phyloP scores from a whole-genome alignment of 257 asterid species.

The Salvia miltiorrhiza region DNA sequence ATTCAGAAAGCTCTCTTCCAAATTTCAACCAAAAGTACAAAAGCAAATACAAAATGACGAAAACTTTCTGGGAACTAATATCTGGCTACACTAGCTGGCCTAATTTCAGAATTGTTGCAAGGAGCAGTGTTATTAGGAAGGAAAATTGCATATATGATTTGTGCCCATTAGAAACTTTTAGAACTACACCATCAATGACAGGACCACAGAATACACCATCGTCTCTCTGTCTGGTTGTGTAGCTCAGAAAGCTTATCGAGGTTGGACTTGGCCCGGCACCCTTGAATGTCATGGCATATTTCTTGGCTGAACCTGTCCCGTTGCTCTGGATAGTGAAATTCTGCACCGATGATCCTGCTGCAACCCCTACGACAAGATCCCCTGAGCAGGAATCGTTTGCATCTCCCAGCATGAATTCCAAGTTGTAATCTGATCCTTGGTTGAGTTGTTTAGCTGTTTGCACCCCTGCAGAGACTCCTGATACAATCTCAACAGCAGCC shows the following conservation, averaged over 20 bases:
- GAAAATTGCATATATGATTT: conserved; percentile 11
- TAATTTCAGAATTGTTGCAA: conserved; percentile 24
- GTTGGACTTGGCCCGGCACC: conserved; percentile 36
- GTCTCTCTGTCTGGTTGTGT: conserved; percentile 31
- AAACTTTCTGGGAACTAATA: not conserved
- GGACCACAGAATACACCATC: conserved; percentile 60
- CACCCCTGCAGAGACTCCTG: conserved; percentile 41
- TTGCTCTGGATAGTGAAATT: conserved; percentile 46
- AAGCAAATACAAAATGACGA: not conserved
- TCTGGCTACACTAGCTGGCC: not conserved
- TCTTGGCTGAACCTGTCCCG: conserved; percentile 51
- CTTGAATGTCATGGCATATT: conserved; percentile 36
- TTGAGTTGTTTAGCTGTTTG: conserved; percentile 44
- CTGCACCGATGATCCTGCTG: conserved; percentile 46
- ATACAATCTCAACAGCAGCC: conserved; percentile 53
- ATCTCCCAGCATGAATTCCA: conserved; percentile 63
- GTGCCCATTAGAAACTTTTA: conserved; percentile 27
- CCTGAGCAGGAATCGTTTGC: conserved; percentile 64
- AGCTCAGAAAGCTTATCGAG: conserved; percentile 49
- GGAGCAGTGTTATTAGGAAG: conserved; percentile 24
- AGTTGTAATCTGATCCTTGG: conserved; percentile 34
- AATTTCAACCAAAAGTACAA: not conserved
- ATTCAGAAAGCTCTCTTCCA: not conserved
- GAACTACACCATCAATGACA: conserved; percentile 46
- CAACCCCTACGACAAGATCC: conserved; percentile 42